Base-by-base conservation (phyloP, 768 basidiomycete genomes). In the Hericium coralloides region DNA sequence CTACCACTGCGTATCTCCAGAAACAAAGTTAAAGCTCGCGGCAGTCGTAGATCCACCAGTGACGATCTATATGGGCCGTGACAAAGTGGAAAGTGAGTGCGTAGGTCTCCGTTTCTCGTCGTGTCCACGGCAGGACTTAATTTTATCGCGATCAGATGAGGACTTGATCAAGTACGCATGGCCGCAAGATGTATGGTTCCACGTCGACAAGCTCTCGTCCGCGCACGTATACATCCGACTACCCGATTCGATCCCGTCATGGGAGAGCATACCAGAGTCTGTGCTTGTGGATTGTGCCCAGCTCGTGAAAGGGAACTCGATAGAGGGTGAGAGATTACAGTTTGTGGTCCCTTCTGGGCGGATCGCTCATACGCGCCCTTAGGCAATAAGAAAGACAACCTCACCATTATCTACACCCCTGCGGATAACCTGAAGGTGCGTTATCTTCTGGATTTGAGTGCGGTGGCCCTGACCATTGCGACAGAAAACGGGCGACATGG, bases 401-500 rank as follows among this genome's bases (percentile, higher is more conserved):
- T 98, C 48, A 91, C 91, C 7, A 79, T 98, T 64, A 97, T 99
- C 60, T 97, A 94, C 69, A 98, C 95, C 0, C 95, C 94, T 0
- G 90, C 83, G 12, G 81, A 85, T 58, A 99, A 98, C 67, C 76
- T 99, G 57, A 94, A 95, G 83, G 92, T 92, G 52, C 15, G 73
- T 8, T 17, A 15, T 22, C 5, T n/a, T 12, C 10, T 6, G 8
- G 8, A 15, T 12, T 17, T 2, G 7, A 15, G 47, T 20, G 38
- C 18, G 15, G 14, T 12, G 20, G 7, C 48, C 15, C 17, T 41
- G 20, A 36, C 31, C 1, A 51, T 50, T 2, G 18, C 48, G 15
- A 10, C 65, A 95, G 91, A 99, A 99, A 92, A 87, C 89, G 7
- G 95, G 95, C 3, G 93, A 95, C 67, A 98, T 97, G 93, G 94